Evolutionary conservation across 768 basidiomycete genomes (phyloP).

Genomic region (Daedaleopsis sinensis): DNA sequence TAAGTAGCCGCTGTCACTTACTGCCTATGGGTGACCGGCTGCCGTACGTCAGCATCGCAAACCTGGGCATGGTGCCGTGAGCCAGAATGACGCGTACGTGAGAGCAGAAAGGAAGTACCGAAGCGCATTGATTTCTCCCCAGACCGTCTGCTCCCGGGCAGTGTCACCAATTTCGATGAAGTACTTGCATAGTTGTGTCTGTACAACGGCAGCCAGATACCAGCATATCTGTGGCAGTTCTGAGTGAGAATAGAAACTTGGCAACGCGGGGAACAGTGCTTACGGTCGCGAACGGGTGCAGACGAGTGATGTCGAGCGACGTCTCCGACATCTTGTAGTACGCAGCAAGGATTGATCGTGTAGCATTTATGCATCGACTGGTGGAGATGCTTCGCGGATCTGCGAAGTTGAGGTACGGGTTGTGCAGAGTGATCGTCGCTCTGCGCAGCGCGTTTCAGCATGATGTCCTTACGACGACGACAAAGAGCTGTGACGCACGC

Average conservation of each 20-base stretch:
- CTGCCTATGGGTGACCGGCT: slow-evolving; percentile 80
- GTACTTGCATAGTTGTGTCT: slow-evolving; percentile 85
- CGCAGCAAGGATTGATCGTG: slow-evolving; percentile 71
- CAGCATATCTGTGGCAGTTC: slow-evolving; percentile 70
- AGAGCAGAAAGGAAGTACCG: slow-evolving; percentile 45
- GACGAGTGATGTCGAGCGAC: slow-evolving; percentile 74
- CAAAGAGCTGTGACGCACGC: slow-evolving; percentile 56
- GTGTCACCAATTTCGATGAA: slow-evolving; percentile 82
- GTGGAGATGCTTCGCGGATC: slow-evolving; percentile 69
- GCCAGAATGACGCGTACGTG: not conserved
- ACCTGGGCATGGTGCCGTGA: slow-evolving; percentile 44
- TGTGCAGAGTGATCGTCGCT: slow-evolving; percentile 87
- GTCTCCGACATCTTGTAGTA: slow-evolving; percentile 82
- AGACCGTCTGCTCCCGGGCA: slow-evolving; percentile 73
- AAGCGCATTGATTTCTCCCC: slow-evolving; percentile 87
- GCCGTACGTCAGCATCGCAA: slow-evolving; percentile 85
- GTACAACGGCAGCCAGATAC: slow-evolving; percentile 88
- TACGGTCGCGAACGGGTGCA: slow-evolving; percentile 85
- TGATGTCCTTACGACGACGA: slow-evolving; percentile 5
- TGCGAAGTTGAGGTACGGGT: slow-evolving; percentile 77
- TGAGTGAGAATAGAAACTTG: not conserved
- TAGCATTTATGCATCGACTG: slow-evolving; percentile 72
- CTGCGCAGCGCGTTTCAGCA: slow-evolving; percentile 39
- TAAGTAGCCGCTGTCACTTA: slow-evolving; percentile 40
- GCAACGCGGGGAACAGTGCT: slow-evolving; percentile 27